phyloP scores from a whole-genome alignment of 2,329 filamentous ascomycete species.

The Aspergillaceae sp. region DNA sequence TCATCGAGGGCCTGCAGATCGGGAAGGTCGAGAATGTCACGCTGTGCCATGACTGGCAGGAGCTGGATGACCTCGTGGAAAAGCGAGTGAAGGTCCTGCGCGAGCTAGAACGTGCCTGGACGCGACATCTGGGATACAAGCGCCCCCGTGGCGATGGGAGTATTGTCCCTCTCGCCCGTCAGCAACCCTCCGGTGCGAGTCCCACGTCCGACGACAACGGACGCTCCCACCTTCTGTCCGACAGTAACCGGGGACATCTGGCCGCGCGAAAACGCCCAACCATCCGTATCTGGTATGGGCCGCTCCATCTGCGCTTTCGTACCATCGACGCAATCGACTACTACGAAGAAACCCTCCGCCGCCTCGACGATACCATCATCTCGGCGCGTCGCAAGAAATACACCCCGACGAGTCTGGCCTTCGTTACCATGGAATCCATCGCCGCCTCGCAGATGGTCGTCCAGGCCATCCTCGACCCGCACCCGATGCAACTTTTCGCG shows the following conservation, averaged over 20 bases:
- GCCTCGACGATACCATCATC: constrained; percentile 66
- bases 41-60: constrained; percentile 77
- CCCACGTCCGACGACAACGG: constrained; percentile 42
- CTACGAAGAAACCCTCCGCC: constrained; percentile 75
- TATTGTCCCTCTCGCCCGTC: constrained; percentile 42
- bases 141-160: constrained; percentile 38
- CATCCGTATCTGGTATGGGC: constrained; percentile 69
- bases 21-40: constrained; percentile 84
- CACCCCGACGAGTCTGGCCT: constrained; percentile 70
- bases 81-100: constrained; percentile 57
- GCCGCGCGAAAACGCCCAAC: constrained; percentile 50
- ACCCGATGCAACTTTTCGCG: constrained; percentile 75
- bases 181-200: constrained; percentile 33
- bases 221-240: constrained; percentile 51
- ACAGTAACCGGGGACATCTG: constrained; percentile 33
- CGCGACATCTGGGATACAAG: constrained; percentile 58
- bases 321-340: constrained; percentile 88
- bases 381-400: constrained; percentile 67
- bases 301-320: constrained; percentile 60
- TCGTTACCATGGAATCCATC: constrained; percentile 96
- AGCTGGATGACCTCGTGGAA: constrained; percentile 65
- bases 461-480: constrained; percentile 85
- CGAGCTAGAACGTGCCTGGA: constrained; percentile 76
- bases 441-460: constrained; percentile 90
- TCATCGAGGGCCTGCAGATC: constrained; percentile 80